These are phyloP conservation scores for Moesziomyces globuligerus DNA, from an alignment of 1,284 basidiomycete species.

Conservation along the genomic window DNA sequence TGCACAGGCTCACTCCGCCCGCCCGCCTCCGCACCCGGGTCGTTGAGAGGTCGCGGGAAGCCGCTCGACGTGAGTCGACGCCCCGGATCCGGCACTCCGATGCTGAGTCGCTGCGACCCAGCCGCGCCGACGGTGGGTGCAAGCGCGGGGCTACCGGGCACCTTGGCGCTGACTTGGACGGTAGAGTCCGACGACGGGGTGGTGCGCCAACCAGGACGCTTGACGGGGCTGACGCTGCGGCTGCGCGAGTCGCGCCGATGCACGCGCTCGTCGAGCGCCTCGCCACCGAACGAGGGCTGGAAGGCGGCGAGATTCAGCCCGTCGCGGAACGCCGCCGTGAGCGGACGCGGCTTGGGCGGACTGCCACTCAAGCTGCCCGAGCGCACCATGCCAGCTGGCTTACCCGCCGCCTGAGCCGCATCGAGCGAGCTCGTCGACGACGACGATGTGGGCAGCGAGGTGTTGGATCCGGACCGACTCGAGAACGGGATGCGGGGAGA, in stretches of 20 bases:
- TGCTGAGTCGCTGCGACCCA: background rate
- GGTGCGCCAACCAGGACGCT: conserved; percentile 7
- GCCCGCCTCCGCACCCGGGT: conserved; percentile 3
- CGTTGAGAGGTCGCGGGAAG: conserved; percentile 32
- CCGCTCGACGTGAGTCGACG: conserved; percentile 18
- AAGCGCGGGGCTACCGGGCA: conserved; percentile 24
- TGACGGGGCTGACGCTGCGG: conserved; percentile 49
- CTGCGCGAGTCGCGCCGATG: conserved; percentile 39
- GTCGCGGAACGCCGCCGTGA: conserved; percentile 50
- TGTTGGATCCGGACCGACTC: conserved; percentile 9
- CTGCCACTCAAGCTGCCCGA: conserved; percentile 37
- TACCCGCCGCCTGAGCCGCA: background rate
- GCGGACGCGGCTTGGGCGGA: conserved; percentile 47
- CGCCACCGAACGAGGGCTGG: conserved; percentile 19
- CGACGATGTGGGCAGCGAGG: conserved; percentile 1
- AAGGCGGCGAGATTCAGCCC: conserved; percentile 52
- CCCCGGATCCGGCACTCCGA: background rate
- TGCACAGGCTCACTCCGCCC: conserved; percentile 6
- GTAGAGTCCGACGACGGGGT: background rate
- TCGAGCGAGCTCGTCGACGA: conserved; percentile 7
- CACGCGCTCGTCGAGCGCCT: conserved; percentile 11
- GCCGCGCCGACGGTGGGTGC: background rate
- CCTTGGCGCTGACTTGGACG: conserved; percentile 5
- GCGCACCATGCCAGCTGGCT: conserved; percentile 9
- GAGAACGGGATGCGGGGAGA: conserved; percentile 12